Conservation (phyloP, 805 yeast species). For the Candida khao-thaluensis region DNA sequence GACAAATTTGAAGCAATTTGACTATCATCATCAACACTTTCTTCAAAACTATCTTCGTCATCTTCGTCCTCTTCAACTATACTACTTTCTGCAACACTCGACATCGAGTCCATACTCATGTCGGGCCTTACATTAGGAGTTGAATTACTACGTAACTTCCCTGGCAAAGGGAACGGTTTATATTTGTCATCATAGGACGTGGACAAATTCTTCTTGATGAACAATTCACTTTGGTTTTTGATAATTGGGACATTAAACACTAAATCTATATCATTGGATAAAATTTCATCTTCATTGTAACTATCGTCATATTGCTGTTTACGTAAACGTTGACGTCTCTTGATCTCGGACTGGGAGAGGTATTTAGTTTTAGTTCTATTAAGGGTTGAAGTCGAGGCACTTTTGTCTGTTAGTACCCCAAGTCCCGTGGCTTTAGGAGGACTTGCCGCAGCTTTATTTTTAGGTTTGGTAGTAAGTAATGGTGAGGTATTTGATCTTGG, state of each 20-base stretch:
- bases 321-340: slow-evolving; percentile 35
- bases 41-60: not conserved
- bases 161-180: slow-evolving; percentile 33
- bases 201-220: slow-evolving; percentile 16
- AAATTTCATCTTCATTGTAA: slow-evolving; percentile 40
- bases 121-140: slow-evolving; percentile 8
- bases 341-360: slow-evolving; percentile 35
- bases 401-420: slow-evolving; percentile 4
- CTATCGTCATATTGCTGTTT: slow-evolving; percentile 42
- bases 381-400: slow-evolving; percentile 20
- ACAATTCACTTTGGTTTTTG: slow-evolving; percentile 34
- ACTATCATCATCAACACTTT: slow-evolving; percentile 22
- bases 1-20: slow-evolving; percentile 39
- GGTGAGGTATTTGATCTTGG: slow-evolving; percentile 1
- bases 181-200: slow-evolving; percentile 22
- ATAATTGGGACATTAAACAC: slow-evolving; percentile 46
- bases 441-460: not conserved
- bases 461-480: not conserved
- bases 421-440: not conserved
- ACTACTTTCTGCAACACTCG: not conserved
- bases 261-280: slow-evolving; percentile 37
- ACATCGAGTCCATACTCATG: not conserved
- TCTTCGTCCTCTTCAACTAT: slow-evolving; percentile 1
- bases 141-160: slow-evolving; percentile 21
- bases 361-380: slow-evolving; percentile 35